Evolutionary conservation across 805 yeast genomes (phyloP).

Genomic region (Saturnispora gosingensis): DNA sequence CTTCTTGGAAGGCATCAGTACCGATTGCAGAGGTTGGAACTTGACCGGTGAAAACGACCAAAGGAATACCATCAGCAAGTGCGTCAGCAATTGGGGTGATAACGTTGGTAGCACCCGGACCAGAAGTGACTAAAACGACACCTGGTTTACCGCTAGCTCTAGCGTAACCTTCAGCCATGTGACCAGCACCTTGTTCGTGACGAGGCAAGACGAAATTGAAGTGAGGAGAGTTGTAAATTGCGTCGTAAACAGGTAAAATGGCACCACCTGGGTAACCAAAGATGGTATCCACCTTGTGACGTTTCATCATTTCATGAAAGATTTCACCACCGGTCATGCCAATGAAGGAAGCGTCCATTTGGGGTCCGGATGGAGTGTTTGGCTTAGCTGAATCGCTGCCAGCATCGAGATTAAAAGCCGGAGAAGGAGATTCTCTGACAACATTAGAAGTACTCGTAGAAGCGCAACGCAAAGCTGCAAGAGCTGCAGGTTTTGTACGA

Average conservation of each 20-base stretch:
- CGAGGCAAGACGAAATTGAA: conserved; percentile 89
- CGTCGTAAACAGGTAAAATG: conserved; percentile 94
- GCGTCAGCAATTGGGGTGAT: conserved; percentile 99
- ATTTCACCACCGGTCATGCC: conserved; percentile 98
- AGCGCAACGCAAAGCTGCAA: conserved; percentile 4
- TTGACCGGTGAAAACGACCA: conserved; percentile 96
- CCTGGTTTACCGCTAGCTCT: conserved; percentile 94
- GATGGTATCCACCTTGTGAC: conserved; percentile 91
- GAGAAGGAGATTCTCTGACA: conserved; percentile 16
- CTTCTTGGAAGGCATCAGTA: conserved; percentile 98
- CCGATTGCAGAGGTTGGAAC: conserved; percentile 94
- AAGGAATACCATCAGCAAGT: conserved; percentile 91
- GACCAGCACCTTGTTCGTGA: conserved; percentile 99
- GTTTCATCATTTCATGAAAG: conserved; percentile 96
- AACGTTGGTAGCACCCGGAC: conserved; percentile 98
- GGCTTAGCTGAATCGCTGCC: conserved; percentile 15
- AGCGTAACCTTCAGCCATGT: conserved; percentile 99
- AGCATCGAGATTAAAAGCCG: conserved; percentile 14
- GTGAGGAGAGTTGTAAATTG: conserved; percentile 82
- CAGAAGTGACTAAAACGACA: conserved; percentile 96
- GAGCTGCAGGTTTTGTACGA: neutral
- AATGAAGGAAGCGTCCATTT: conserved; percentile 72
- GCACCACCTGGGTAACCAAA: conserved; percentile 99
- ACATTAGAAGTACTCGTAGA: conserved; percentile 6
- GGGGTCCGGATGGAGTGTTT: conserved; percentile 10